phyloP scores from a whole-genome alignment of 495 filamentous ascomycete species.

The Tuber calosporum region DNA sequence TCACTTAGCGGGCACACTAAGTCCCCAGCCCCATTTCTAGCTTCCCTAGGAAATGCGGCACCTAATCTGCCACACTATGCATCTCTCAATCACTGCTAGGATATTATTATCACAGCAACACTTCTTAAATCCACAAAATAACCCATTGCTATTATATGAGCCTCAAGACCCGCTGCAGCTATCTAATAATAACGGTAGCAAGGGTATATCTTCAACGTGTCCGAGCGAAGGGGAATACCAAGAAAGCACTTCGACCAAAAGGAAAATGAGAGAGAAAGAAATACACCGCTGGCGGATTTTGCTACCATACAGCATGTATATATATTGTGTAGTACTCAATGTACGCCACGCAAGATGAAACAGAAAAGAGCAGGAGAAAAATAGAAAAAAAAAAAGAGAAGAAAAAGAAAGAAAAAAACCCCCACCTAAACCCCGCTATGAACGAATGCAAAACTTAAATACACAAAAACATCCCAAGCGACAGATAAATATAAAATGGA shows the following conservation, averaged over 20 bases:
- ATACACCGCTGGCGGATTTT: not conserved
- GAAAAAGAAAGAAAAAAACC: not conserved
- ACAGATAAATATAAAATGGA: not conserved
- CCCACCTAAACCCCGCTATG: not conserved
- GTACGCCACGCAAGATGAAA: not conserved
- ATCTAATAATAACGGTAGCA: not conserved
- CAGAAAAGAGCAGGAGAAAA: not conserved
- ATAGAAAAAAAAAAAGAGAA: not conserved
- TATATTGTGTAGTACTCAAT: not conserved
- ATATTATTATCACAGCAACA: not conserved
- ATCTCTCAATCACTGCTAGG: not conserved
- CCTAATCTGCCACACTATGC: not conserved
- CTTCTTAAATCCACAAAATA: not conserved
- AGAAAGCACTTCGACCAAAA: constrained; percentile 5
- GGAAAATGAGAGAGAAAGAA: constrained; percentile 3
- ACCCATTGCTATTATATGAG: not conserved
- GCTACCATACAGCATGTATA: not conserved
- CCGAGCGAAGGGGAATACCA: not conserved
- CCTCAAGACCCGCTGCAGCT: not conserved
- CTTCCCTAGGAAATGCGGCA: too few species aligned
- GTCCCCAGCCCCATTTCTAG: too few species aligned
- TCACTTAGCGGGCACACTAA: too few species aligned
- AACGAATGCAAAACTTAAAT: not conserved
- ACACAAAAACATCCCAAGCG: constrained; percentile 17
- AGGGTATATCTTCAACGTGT: not conserved